Percentiles rank a stretch among this genome's conserved stretches.
These are phyloP conservation scores for Fusarium nurragi DNA, from an alignment of 2,329 filamentous ascomycete genomes.

Conservation along the genomic window DNA sequence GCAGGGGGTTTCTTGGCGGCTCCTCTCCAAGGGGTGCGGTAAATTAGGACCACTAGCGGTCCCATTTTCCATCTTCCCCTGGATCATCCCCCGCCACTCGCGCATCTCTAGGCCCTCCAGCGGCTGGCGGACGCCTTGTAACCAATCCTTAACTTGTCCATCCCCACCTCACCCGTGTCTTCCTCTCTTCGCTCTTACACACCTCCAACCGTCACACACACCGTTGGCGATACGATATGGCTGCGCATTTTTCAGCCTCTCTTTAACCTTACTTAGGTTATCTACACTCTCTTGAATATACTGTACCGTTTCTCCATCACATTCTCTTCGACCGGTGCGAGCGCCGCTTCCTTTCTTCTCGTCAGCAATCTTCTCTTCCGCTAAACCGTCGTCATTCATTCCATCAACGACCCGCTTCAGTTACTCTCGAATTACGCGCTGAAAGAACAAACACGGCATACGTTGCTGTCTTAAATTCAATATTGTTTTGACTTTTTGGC, in stretches of 20 bases:
- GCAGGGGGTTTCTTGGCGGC: conserved; percentile 14
- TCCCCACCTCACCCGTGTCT: not conserved
- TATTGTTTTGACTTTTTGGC: not conserved
- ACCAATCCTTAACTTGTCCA: not conserved
- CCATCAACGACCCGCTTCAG: conserved; percentile 18
- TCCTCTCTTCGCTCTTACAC: conserved; percentile 15
- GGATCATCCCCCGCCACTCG: conserved; percentile 27
- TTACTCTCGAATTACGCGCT: not conserved
- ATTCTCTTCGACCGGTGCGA: conserved; percentile 28
- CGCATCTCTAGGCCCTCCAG: conserved; percentile 19
- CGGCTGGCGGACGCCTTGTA: not conserved
- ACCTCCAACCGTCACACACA: not conserved
- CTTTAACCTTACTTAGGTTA: conserved; percentile 5
- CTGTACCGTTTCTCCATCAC: conserved; percentile 4
- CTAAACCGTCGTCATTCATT: conserved; percentile 16
- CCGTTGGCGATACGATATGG: conserved; percentile 20
- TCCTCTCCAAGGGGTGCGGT: conserved; percentile 23
- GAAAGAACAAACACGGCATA: conserved; percentile 6
- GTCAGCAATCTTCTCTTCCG: not conserved
- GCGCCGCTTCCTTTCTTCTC: conserved; percentile 22
- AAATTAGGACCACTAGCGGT: conserved; percentile 35
- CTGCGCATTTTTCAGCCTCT: conserved; percentile 24
- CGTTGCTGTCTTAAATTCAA: conserved; percentile 11
- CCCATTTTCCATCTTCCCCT: conserved; percentile 24
- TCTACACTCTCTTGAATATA: conserved; percentile 16